Evolutionary conservation across 2,329 filamentous ascomycete genomes (phyloP).

Genomic region (Pseudocercospora ulei): DNA sequence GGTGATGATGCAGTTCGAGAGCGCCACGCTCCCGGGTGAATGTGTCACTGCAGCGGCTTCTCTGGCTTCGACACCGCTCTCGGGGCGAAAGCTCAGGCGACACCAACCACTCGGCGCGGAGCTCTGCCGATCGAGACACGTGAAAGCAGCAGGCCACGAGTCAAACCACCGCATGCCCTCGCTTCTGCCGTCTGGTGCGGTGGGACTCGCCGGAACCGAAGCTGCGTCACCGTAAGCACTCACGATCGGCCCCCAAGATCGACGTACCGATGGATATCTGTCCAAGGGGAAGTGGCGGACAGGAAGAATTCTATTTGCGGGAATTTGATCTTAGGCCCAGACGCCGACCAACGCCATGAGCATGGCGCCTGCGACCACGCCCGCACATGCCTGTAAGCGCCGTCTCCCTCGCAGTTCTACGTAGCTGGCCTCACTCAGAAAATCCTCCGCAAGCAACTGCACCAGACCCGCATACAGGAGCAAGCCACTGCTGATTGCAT

Average conservation of each 20-base stretch:
- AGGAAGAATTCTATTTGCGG: conserved; percentile 1
- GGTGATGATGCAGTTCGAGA: too few relatives aligned
- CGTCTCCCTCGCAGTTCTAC: conserved; percentile 48
- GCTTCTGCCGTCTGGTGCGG: too few relatives aligned
- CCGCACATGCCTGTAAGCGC: conserved; percentile 52
- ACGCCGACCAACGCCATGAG: conserved; percentile 60
- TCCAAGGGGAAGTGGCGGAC: not conserved
- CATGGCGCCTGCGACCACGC: conserved; percentile 51
- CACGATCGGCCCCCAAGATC: not conserved
- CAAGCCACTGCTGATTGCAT: conserved; percentile 43
- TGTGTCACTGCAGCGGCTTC: not conserved
- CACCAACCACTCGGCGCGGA: not conserved
- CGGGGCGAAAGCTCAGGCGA: conserved; percentile 2
- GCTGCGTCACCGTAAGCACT: conserved; percentile 6
- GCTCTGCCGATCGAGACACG: conserved; percentile 3
- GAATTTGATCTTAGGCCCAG: conserved; percentile 44
- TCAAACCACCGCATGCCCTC: not conserved
- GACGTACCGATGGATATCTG: conserved; percentile 1
- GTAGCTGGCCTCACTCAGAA: conserved; percentile 56
- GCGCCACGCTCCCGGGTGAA: not conserved
- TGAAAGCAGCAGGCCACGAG: conserved; percentile 5
- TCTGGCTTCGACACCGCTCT: not conserved
- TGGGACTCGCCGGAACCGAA: too few relatives aligned
- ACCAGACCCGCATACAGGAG: conserved; percentile 45
- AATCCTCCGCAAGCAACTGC: conserved; percentile 45